phyloP scores from a whole-genome alignment of 805 yeast species.

The Ogataea salicorniae region DNA sequence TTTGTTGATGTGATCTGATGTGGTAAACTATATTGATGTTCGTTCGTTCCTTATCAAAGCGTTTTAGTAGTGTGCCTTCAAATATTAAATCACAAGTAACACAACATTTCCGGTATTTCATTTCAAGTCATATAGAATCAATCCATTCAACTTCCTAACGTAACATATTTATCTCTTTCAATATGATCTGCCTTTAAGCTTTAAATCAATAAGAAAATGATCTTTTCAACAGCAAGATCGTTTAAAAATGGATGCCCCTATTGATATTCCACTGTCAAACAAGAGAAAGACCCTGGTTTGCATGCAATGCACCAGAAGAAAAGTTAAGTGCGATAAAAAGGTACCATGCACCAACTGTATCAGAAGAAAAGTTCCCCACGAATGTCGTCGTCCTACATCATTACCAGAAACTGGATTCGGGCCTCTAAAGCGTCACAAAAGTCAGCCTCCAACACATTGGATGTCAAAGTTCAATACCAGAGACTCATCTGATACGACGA shows the following conservation, averaged over 20 bases:
- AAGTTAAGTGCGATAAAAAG: conserved; percentile 23
- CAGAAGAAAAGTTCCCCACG: conserved; percentile 13
- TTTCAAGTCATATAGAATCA: no score
- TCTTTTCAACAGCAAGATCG: no score
- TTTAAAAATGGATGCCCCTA: background rate
- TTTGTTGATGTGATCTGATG: background rate
- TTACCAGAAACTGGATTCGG: background rate
- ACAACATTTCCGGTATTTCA: no score
- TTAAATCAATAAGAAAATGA: no score
- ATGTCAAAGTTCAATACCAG: background rate
- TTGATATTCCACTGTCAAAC: background rate
- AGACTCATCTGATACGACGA: background rate
- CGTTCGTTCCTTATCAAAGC: no score
- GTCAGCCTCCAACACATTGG: background rate
- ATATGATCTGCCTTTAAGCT: no score
- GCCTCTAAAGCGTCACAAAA: background rate
- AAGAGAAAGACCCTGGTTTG: conserved; percentile 16
- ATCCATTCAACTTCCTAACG: no score
- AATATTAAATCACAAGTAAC: no score
- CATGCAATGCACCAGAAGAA: conserved; percentile 18
- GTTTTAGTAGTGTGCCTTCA: no score
- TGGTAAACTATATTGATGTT: no score
- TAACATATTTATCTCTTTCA: no score
- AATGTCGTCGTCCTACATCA: conserved; percentile 14
- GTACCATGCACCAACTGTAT: conserved; percentile 21